Percentiles rank a stretch among this genome's conserved stretches.
Conservation (phyloP, 495 filamentous ascomycete species). For the Entonaema liquescens region DNA sequence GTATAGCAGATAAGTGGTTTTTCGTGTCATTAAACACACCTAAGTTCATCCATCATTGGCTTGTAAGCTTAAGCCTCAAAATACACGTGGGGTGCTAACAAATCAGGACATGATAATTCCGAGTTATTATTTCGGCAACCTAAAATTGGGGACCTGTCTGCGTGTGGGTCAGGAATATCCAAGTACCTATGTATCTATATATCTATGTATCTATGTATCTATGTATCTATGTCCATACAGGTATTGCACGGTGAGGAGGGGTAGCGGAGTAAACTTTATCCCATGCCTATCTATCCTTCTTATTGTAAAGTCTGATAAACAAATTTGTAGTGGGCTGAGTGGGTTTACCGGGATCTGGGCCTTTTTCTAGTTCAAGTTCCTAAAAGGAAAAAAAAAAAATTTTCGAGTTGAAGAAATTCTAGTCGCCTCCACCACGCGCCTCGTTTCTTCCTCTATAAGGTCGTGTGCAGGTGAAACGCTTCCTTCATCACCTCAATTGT, state of each 20-base stretch:
- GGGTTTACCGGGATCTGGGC: background rate
- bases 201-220: no score
- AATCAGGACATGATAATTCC: background rate
- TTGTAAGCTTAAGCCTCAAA: background rate
- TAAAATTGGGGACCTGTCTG: background rate
- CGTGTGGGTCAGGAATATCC: no score
- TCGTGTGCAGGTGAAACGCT: slow-evolving; percentile 25
- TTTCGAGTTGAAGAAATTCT: slow-evolving; percentile 34
- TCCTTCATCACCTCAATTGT: slow-evolving; percentile 17
- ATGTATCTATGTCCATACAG: no score
- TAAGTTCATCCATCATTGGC: no score
- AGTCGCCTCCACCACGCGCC: slow-evolving; percentile 38
- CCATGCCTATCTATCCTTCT: background rate
- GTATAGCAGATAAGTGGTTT: no score
- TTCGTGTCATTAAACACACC: background rate
- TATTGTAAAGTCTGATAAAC: background rate
- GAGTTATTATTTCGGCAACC: background rate
- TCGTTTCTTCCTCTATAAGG: slow-evolving; percentile 25
- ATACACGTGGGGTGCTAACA: background rate
- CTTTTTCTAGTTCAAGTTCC: background rate
- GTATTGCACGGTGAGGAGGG: background rate
- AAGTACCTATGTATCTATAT: no score
- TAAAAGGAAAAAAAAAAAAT: slow-evolving; percentile 25
- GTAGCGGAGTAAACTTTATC: background rate
- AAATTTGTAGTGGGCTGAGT: background rate